Percentiles rank a stretch among this genome's conserved stretches.
Evolutionary conservation across 768 basidiomycete species (phyloP).

Genomic region (Podaxis sp.): DNA sequence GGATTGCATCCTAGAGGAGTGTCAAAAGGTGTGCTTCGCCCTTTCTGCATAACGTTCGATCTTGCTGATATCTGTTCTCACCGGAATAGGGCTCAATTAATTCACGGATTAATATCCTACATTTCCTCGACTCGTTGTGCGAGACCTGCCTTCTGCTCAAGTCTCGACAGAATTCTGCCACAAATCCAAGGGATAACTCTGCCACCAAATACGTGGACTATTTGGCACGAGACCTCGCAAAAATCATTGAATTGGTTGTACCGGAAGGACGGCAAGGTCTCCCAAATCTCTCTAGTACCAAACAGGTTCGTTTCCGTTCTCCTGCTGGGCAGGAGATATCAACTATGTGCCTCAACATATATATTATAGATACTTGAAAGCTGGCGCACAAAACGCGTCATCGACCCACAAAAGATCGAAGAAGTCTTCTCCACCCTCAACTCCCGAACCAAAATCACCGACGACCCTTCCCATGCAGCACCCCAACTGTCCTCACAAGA

Average conservation of each 20-base stretch:
- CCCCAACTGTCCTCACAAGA: conserved; percentile 19
- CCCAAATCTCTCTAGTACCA: conserved; percentile 83
- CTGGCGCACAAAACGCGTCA: conserved; percentile 82
- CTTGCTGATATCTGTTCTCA: not conserved
- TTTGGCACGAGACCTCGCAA: conserved; percentile 71
- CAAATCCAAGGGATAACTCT: conserved; percentile 2
- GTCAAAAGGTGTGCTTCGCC: conserved; percentile 62
- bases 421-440: conserved; percentile 59
- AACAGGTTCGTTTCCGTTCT: conserved; percentile 55
- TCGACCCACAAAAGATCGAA: conserved; percentile 78
- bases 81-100: conserved; percentile 75
- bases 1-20: conserved; percentile 92
- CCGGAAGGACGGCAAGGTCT: conserved; percentile 86
- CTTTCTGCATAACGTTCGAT: not conserved
- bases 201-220: conserved; percentile 67
- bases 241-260: conserved; percentile 83
- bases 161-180: conserved; percentile 29
- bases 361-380: conserved; percentile 77
- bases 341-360: not conserved
- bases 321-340: not conserved
- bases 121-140: conserved; percentile 87
- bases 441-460: conserved; percentile 30
- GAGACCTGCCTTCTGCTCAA: conserved; percentile 72
- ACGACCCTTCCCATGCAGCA: conserved; percentile 15
- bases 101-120: conserved; percentile 89